Conservation (phyloP, 192 early-diverging fungal species). For the Mortierella antarctica region DNA sequence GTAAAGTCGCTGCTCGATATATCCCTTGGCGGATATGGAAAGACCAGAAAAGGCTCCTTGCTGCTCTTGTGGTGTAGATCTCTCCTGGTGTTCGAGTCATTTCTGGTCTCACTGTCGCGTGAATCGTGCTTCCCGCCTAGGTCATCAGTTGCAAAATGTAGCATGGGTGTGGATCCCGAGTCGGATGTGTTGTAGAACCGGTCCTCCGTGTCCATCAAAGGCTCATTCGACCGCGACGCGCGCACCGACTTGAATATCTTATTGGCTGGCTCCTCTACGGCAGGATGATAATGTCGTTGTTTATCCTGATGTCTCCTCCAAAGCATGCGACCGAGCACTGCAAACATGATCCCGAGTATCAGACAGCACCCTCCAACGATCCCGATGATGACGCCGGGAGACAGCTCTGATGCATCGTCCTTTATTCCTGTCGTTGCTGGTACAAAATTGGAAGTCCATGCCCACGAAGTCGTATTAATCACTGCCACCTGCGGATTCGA, state of each 20-base stretch:
- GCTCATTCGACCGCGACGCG: not conserved
- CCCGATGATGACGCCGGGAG: conserved; percentile 12
- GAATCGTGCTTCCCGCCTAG: no score
- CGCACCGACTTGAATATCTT: not conserved
- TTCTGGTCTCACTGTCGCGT: no score
- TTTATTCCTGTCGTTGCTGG: not conserved
- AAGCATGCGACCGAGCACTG: conserved; percentile 3
- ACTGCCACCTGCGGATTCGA: conserved; percentile 31
- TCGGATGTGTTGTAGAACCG: not conserved
- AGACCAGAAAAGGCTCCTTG: conserved; percentile 9
- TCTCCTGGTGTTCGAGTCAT: not conserved
- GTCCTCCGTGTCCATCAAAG: not conserved
- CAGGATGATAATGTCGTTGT: no score
- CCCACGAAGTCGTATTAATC: conserved; percentile 26
- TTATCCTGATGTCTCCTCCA: not conserved
- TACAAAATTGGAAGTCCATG: conserved; percentile 14
- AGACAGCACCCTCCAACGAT: conserved; percentile 6
- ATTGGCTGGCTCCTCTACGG: not conserved
- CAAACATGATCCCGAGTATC: conserved; percentile 1
- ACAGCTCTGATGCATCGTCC: not conserved
- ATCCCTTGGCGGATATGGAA: not conserved
- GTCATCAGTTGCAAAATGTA: not conserved
- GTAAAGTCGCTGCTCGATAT: not conserved
- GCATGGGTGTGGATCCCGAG: conserved; percentile 4
- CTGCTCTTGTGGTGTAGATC: not conserved